Conservation (phyloP, 345 rosid genomes). For the Camelina laxa region DNA sequence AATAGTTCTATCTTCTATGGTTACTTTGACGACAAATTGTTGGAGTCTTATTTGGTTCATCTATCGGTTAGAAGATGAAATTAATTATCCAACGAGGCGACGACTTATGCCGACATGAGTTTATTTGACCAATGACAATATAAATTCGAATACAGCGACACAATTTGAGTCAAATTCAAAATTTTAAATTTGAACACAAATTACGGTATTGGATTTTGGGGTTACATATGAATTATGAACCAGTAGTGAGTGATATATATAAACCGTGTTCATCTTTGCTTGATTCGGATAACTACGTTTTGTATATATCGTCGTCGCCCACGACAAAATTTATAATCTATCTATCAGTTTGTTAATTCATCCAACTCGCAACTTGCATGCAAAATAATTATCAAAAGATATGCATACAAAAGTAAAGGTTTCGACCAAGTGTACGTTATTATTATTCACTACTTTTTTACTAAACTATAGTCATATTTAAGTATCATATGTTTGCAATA, state of each 20-base stretch:
- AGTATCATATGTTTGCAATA: not conserved
- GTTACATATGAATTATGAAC: not conserved
- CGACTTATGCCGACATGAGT: slow-evolving; percentile 30
- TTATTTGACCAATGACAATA: slow-evolving; percentile 14
- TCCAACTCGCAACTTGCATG: not conserved
- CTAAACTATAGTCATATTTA: not conserved
- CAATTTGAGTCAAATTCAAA: not conserved
- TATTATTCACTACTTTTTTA: not conserved
- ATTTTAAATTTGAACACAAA: not conserved
- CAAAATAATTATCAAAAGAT: too few species aligned
- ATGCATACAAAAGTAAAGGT: not conserved
- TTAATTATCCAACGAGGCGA: slow-evolving; percentile 24
- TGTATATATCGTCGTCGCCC: not conserved
- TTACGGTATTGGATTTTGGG: not conserved
- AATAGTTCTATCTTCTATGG: not conserved
- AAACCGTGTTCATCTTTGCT: not conserved
- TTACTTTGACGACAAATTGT: not conserved
- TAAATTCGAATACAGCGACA: not conserved
- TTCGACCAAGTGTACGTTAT: not conserved
- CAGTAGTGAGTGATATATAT: too few species aligned
- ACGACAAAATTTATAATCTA: not conserved
- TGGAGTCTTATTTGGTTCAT: not conserved
- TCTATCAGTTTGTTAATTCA: not conserved
- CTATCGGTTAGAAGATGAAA: slow-evolving; percentile 17
- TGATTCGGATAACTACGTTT: not conserved